Percentiles rank a stretch among this genome's conserved stretches.
phyloP scores from a whole-genome alignment of 2,329 filamentous ascomycete species.

The Trichoderma endophyticum region DNA sequence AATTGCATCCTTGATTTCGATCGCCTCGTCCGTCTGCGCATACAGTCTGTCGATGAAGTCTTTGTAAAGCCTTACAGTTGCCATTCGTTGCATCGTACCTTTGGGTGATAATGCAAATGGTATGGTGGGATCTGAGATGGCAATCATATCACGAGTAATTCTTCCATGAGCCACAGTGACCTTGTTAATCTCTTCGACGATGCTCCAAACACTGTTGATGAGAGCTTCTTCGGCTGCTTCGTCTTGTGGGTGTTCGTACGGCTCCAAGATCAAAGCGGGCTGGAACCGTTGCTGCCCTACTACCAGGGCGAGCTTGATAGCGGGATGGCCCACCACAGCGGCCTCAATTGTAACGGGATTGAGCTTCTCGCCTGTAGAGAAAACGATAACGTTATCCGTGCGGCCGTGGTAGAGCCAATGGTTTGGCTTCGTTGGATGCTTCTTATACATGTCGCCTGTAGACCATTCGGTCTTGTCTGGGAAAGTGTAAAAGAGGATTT shows the following conservation, averaged over 20 bases:
- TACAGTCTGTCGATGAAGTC: constrained; percentile 45
- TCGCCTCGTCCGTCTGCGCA: constrained; percentile 22
- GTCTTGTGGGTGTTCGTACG: constrained; percentile 28
- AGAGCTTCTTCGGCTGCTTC: constrained; percentile 28
- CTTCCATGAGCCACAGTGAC: constrained; percentile 45
- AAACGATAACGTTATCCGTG: constrained; percentile 41
- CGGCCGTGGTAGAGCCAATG: constrained; percentile 37
- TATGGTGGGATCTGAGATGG: constrained; percentile 37
- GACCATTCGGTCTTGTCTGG: constrained; percentile 36
- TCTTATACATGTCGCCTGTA: constrained; percentile 36
- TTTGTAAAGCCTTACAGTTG: constrained; percentile 40
- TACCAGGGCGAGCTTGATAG: constrained; percentile 32
- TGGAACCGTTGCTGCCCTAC: constrained; percentile 47
- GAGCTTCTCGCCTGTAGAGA: constrained; percentile 42
- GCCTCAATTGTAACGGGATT: constrained; percentile 39
- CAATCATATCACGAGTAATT: constrained; percentile 40
- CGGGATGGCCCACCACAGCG: constrained; percentile 29
- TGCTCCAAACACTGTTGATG: constrained; percentile 43
- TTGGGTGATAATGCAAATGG: constrained; percentile 46
- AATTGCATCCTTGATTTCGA: constrained; percentile 27
- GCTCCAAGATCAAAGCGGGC: constrained; percentile 47
- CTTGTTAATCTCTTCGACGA: constrained; percentile 42
- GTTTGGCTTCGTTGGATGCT: constrained; percentile 33
- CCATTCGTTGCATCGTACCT: constrained; percentile 43
- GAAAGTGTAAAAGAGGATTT: constrained; percentile 37